These are phyloP conservation scores for Diversispora eburnea DNA, from an alignment of 192 early-diverging fungal species.

Conservation along the genomic window DNA sequence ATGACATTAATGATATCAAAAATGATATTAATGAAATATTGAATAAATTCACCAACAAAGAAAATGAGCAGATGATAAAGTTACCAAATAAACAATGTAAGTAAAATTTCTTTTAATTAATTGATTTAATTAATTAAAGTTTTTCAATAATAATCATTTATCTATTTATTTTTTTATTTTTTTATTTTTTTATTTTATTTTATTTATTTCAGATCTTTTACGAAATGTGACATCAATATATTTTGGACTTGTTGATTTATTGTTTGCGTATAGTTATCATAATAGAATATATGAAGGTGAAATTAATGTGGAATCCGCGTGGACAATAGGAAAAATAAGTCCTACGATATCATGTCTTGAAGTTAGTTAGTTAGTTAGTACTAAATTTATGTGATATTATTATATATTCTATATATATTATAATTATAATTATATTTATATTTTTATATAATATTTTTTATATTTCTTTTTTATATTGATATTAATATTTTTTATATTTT, in stretches of 20 bases:
- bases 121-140: no score
- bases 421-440: neutral
- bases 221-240: conserved; percentile 67
- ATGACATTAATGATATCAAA: neutral
- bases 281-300: conserved; percentile 81
- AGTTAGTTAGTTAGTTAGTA: conserved; percentile 30
- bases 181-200: neutral
- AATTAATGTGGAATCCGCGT: conserved; percentile 80
- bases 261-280: conserved; percentile 91
- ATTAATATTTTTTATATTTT: neutral
- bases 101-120: conserved; percentile 13
- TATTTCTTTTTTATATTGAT: neutral
- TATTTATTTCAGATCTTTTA: conserved; percentile 51
- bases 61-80: conserved; percentile 66
- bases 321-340: conserved; percentile 85
- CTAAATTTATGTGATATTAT: neutral
- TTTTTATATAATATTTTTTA: neutral
- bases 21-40: conserved; percentile 27
- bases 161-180: no score
- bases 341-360: conserved; percentile 78
- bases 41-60: conserved; percentile 62
- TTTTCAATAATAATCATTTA: neutral
- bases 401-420: neutral
- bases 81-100: conserved; percentile 80
- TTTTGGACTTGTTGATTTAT: conserved; percentile 83